These are phyloP conservation scores for Trichoderma sp. DNA, from an alignment of 2,329 filamentous ascomycete species.

Conservation along the genomic window DNA sequence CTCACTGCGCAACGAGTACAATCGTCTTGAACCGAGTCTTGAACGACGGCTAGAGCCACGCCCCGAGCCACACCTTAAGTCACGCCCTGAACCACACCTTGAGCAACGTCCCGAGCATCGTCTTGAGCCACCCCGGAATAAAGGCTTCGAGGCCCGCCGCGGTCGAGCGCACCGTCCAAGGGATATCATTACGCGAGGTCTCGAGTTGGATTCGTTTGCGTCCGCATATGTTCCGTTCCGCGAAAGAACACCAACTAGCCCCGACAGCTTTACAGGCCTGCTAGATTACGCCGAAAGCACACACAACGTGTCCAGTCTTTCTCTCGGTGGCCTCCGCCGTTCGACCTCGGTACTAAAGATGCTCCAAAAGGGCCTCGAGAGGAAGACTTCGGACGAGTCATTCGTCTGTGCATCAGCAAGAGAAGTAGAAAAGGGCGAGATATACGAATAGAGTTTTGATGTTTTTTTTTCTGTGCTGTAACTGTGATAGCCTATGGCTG, in stretches of 20 bases:
- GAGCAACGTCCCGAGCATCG: not conserved
- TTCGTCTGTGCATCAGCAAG: conserved; percentile 26
- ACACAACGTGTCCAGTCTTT: not conserved
- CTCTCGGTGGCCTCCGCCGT: not conserved
- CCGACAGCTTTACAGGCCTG: not conserved
- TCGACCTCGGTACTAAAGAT: not conserved
- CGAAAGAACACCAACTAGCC: not conserved
- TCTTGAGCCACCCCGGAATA: not conserved
- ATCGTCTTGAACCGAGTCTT: not conserved
- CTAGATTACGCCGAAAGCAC: not conserved
- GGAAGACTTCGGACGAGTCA: conserved; percentile 24
- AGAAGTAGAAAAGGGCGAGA: conserved; percentile 17
- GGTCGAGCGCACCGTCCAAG: not conserved
- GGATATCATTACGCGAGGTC: not conserved
- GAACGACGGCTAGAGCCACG: not conserved
- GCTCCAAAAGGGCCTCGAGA: conserved; percentile 3
- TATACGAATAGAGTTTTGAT: not conserved
- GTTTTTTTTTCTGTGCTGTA: conserved; percentile 1
- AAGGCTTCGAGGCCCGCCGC: not conserved
- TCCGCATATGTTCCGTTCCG: not conserved
- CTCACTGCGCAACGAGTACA: conserved; percentile 13
- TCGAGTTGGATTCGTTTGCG: not conserved
- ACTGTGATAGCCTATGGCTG: not conserved
- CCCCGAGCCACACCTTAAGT: not conserved
- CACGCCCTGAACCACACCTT: not conserved